A percentile compares a stretch with the other conserved stretches of the same genome.
These are phyloP conservation scores for Neurospora sp. DNA, from an alignment of 495 filamentous ascomycete species.

Conservation along the genomic window DNA sequence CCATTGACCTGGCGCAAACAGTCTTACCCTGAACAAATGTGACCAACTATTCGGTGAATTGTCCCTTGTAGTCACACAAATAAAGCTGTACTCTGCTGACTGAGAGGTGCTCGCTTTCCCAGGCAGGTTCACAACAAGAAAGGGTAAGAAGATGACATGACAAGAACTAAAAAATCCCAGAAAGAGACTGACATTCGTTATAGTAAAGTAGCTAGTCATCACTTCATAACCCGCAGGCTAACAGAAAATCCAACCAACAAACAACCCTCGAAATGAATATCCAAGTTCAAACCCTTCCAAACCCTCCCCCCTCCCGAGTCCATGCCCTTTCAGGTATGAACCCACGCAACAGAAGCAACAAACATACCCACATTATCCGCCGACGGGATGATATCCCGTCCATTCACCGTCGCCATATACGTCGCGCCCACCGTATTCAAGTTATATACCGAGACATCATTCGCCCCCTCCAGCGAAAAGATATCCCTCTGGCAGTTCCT, in stretches of 20 bases:
- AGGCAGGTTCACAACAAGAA: background rate
- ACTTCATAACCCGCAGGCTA: background rate
- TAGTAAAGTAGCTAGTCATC: background rate
- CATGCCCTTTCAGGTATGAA: background rate
- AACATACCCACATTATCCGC: slow-evolving; percentile 39
- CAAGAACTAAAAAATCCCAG: background rate
- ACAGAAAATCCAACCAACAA: background rate
- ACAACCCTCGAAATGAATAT: background rate
- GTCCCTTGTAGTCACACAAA: slow-evolving; percentile 4
- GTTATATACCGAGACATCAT: slow-evolving; percentile 34
- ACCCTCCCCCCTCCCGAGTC: too few species aligned
- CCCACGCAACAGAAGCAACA: slow-evolving; percentile 10
- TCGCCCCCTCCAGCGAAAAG: slow-evolving; percentile 36
- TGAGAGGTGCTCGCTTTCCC: background rate
- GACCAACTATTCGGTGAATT: slow-evolving; percentile 8
- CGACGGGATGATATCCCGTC: slow-evolving; percentile 34
- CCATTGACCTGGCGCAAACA: background rate
- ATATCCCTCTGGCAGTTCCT: slow-evolving; percentile 53
- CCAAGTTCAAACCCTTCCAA: background rate
- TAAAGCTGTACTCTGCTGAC: background rate
- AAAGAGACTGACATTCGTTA: background rate
- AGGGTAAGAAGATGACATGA: background rate
- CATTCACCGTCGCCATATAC: slow-evolving; percentile 38
- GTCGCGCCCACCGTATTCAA: slow-evolving; percentile 41
- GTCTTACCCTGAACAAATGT: background rate